Percentiles rank a stretch among this genome's conserved stretches.
These are phyloP conservation scores for Kodamaea fungicola DNA, from an alignment of 1,139 yeast species.

Conservation along the genomic window DNA sequence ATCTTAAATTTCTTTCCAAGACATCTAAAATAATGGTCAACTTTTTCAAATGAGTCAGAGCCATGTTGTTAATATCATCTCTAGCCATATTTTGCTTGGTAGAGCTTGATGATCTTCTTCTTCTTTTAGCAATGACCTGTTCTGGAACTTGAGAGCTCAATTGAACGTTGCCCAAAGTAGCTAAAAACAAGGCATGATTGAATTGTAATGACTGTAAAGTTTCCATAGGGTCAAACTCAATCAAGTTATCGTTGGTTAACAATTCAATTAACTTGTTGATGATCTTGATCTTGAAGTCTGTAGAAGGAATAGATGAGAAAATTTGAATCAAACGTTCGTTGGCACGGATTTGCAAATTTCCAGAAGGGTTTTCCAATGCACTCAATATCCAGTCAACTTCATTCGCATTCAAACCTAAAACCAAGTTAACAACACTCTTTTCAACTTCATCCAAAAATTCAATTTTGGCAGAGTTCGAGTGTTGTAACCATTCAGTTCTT, in stretches of 20 bases:
- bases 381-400: constrained; percentile 62
- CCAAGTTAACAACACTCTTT: constrained; percentile 48
- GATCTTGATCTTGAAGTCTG: constrained; percentile 55
- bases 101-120: constrained; percentile 77
- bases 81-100: constrained; percentile 73
- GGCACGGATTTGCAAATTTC: constrained; percentile 51
- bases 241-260: constrained; percentile 34
- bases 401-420: constrained; percentile 41
- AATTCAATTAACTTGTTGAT: constrained; percentile 61
- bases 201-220: constrained; percentile 48
- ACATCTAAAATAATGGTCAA: constrained; percentile 79
- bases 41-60: constrained; percentile 73
- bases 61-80: constrained; percentile 66
- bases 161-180: constrained; percentile 49
- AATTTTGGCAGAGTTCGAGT: constrained; percentile 47
- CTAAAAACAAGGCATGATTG: constrained; percentile 44
- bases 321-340: constrained; percentile 50
- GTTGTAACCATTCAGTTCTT: constrained; percentile 42
- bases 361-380: constrained; percentile 41
- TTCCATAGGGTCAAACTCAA: constrained; percentile 52
- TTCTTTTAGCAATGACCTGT: constrained; percentile 59
- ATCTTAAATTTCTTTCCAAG: constrained; percentile 50
- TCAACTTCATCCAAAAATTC: constrained; percentile 52
- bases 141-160: constrained; percentile 42
- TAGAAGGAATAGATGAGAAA: constrained; percentile 50